Conservation (phyloP, 2,329 filamentous ascomycete species). For the Talaromyces sp. region DNA sequence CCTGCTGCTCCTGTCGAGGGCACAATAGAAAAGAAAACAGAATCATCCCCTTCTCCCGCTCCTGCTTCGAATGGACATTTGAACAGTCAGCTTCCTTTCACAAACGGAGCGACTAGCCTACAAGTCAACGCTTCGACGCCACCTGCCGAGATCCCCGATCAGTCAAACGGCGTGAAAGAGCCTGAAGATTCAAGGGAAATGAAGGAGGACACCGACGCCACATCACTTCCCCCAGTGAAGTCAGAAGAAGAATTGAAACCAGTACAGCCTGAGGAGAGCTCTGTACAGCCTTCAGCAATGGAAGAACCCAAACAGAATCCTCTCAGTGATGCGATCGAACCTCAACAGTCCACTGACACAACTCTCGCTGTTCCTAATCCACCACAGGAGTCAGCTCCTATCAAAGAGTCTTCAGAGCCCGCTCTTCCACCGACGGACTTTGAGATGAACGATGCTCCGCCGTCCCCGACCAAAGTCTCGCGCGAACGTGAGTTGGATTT, state of each 20-base stretch:
- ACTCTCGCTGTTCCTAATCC: background rate
- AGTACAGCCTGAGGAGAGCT: background rate
- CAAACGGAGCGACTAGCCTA: slow-evolving; percentile 26
- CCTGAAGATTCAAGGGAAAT: background rate
- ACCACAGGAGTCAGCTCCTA: slow-evolving; percentile 18
- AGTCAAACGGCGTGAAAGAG: slow-evolving; percentile 9
- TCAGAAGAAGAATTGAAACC: background rate
- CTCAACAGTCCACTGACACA: background rate
- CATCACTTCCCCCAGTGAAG: background rate
- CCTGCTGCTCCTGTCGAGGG: slow-evolving; percentile 11
- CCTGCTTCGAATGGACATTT: slow-evolving; percentile 29
- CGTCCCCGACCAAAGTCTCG: slow-evolving; percentile 55
- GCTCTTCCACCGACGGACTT: slow-evolving; percentile 37
- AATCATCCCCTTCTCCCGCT: slow-evolving; percentile 10
- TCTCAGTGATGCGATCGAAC: background rate
- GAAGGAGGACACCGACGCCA: background rate
- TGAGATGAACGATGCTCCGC: slow-evolving; percentile 52
- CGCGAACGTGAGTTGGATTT: slow-evolving; percentile 73
- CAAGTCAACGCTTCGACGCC: slow-evolving; percentile 20
- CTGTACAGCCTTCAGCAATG: background rate
- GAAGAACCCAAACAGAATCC: background rate
- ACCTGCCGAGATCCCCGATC: slow-evolving; percentile 28
- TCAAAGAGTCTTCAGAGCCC: slow-evolving; percentile 20
- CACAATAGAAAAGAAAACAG: slow-evolving; percentile 9
- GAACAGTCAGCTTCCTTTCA: slow-evolving; percentile 18